Evolutionary conservation across 23 red algal species (phyloP), one percentile per base, ranked within the genome.

Genomic region (Agarophyton chilense): DNA sequence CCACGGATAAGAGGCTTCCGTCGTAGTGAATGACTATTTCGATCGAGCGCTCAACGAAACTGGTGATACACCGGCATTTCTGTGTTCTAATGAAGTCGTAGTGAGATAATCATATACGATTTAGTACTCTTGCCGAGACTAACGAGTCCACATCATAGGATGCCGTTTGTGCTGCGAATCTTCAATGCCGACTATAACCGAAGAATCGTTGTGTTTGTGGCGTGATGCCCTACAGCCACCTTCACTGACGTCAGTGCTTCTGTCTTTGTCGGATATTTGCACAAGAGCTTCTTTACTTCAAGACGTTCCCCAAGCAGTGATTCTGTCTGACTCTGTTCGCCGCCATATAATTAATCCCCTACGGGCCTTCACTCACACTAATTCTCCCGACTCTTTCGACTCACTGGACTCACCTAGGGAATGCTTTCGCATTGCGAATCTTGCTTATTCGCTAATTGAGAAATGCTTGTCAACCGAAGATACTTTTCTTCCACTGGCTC

Each of bases 281-380:
- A 42, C 38, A 6, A 70, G 64, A 70, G 64, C 64, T 9, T 70
- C 64, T 2, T 41, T 70, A 33, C 64, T 70, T 5, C 34, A 70
- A 7, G 19, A 70, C 40, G n/a, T 70, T 36, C 64, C 34, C 28
- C 64, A 70, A 14, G 64, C 64, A 40, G 36, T 42, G 64, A 40
- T 70, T 18, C n/a, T 70, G 21, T 70, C 64, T 70, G 64, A 42
- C 38, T 70, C 64, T 5, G 40, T 70, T 42, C 64, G 64, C 34
- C 10, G 38, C 34, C 64, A 70, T 70, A 22, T 70, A 18, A 42
- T 70, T 42, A 36, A 70, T 22, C 64, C 64, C 40, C 14, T 70
- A 16, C 64, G 64, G 21, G 16, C 32, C 10, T 42, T 40, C 38
- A 33, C 28, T 70, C 38, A 40, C 19, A 42, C 64, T 6, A 70